phyloP scores from a whole-genome alignment of 108 stramenopile species.

The Cyclotella sp. region DNA sequence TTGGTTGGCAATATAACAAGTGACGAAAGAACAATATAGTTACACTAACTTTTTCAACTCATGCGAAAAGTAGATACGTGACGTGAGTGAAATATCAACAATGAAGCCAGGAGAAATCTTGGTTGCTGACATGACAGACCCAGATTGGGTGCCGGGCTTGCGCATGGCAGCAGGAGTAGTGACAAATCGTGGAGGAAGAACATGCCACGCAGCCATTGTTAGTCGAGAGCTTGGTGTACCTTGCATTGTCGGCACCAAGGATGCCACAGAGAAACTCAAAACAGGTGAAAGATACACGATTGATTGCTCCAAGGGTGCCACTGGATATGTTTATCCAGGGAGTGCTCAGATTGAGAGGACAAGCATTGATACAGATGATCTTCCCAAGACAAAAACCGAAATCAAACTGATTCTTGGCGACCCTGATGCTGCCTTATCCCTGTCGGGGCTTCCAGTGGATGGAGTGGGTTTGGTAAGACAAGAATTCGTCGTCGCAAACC shows the following conservation, averaged over 20 bases:
- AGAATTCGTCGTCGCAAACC: slow-evolving; percentile 51
- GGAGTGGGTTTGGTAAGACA: slow-evolving; percentile 50
- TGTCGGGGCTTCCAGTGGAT: slow-evolving; percentile 45
- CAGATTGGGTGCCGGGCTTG: slow-evolving; percentile 54
- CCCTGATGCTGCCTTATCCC: slow-evolving; percentile 45
- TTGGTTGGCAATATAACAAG: not conserved
- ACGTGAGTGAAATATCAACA: slow-evolving; percentile 39
- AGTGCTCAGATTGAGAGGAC: slow-evolving; percentile 34
- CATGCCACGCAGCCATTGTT: slow-evolving; percentile 63
- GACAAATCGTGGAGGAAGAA: slow-evolving; percentile 56
- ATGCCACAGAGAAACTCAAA: slow-evolving; percentile 52
- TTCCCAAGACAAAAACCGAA: slow-evolving; percentile 49
- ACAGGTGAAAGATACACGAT: slow-evolving; percentile 52
- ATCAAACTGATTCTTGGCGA: slow-evolving; percentile 59
- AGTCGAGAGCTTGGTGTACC: slow-evolving; percentile 58
- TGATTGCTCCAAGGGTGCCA: slow-evolving; percentile 39
- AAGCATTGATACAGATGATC: slow-evolving; percentile 29
- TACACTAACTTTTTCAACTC: not conserved
- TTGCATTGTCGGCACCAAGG: slow-evolving; percentile 55
- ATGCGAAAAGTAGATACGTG: slow-evolving; percentile 9
- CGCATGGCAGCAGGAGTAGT: slow-evolving; percentile 45
- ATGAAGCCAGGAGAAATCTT: slow-evolving; percentile 43
- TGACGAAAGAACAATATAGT: not conserved
- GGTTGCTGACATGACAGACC: slow-evolving; percentile 53
- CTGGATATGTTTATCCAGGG: slow-evolving; percentile 34